These are phyloP conservation scores for Thalassiosira profunda DNA, from an alignment of 108 stramenopile species.

Conservation along the genomic window DNA sequence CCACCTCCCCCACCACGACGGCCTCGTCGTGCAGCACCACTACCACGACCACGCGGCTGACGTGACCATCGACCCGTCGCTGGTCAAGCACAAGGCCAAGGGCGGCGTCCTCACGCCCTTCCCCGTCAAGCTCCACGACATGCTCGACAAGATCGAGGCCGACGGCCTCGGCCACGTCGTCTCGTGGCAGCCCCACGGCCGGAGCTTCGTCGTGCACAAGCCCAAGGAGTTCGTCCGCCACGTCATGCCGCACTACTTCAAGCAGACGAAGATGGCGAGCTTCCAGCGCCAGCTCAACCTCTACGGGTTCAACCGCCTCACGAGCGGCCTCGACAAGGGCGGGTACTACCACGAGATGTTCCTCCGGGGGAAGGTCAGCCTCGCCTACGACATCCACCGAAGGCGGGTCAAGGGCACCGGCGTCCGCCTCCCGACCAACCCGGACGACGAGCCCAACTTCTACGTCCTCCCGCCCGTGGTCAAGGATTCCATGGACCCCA, in stretches of 20 bases:
- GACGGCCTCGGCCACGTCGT: constrained; percentile 70
- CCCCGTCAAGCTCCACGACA: constrained; percentile 77
- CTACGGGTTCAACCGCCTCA: constrained; percentile 89
- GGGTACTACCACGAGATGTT: constrained; percentile 85
- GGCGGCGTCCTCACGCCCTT: constrained; percentile 74
- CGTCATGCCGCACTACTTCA: constrained; percentile 90
- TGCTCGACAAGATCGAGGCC: constrained; percentile 63
- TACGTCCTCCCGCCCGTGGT: constrained; percentile 69
- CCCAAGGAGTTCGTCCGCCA: constrained; percentile 79
- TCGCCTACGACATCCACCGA: constrained; percentile 72
- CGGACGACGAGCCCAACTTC: constrained; percentile 86
- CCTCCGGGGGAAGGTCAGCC: constrained; percentile 63
- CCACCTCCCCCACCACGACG: constrained; percentile 9
- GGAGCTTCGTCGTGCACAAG: constrained; percentile 90
- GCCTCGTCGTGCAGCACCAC: constrained; percentile 55
- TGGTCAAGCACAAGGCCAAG: constrained; percentile 55
- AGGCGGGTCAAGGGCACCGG: constrained; percentile 86
- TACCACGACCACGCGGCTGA: constrained; percentile 84
- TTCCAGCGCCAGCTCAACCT: constrained; percentile 96
- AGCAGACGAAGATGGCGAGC: constrained; percentile 87
- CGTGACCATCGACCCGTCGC: constrained; percentile 33
- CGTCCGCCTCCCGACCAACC: constrained; percentile 72
- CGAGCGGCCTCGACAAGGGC: constrained; percentile 70
- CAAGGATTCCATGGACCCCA: background rate
- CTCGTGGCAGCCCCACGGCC: constrained; percentile 90